Evolutionary conservation across 1,284 basidiomycete genomes (phyloP).

Genomic region (Sutorius eximius): DNA sequence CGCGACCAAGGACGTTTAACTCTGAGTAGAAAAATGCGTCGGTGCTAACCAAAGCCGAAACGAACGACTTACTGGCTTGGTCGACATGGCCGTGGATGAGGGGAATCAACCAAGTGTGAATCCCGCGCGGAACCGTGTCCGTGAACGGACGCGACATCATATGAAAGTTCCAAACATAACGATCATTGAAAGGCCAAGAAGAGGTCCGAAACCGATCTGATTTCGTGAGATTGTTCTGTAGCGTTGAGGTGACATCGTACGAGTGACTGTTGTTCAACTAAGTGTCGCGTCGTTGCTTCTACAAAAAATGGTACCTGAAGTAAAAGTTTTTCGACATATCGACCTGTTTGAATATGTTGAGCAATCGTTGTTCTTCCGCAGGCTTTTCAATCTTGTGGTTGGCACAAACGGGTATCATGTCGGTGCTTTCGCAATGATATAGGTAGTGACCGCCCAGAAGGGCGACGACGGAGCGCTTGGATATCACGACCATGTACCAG

Average conservation of each 20-base stretch:
- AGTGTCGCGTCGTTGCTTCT: background rate
- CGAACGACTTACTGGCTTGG: slow-evolving; percentile 80
- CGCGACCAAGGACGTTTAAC: slow-evolving; percentile 85
- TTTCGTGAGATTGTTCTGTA: slow-evolving; percentile 90
- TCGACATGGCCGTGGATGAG: slow-evolving; percentile 96
- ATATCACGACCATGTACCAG: slow-evolving; percentile 91
- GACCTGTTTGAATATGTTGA: slow-evolving; percentile 95
- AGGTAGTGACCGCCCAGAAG: slow-evolving; percentile 96
- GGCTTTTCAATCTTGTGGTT: slow-evolving; percentile 81
- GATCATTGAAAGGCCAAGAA: slow-evolving; percentile 76
- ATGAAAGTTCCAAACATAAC: slow-evolving; percentile 96
- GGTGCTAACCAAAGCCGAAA: background rate
- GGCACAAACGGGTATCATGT: slow-evolving; percentile 74
- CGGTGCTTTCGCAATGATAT: slow-evolving; percentile 94
- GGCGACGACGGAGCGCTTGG: slow-evolving; percentile 89
- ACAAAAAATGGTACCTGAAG: slow-evolving; percentile 69
- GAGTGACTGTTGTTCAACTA: slow-evolving; percentile 66
- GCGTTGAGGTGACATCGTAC: slow-evolving; percentile 93
- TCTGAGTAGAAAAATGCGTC: slow-evolving; percentile 51
- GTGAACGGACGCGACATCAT: slow-evolving; percentile 74
- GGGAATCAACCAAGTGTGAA: slow-evolving; percentile 81
- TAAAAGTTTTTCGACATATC: slow-evolving; percentile 99
- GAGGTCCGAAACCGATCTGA: slow-evolving; percentile 42
- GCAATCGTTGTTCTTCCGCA: slow-evolving; percentile 80
- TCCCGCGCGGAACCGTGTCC: slow-evolving; percentile 25